phyloP scores from a whole-genome alignment of 164 flowering plant genomes.

The Santalum album region DNA sequence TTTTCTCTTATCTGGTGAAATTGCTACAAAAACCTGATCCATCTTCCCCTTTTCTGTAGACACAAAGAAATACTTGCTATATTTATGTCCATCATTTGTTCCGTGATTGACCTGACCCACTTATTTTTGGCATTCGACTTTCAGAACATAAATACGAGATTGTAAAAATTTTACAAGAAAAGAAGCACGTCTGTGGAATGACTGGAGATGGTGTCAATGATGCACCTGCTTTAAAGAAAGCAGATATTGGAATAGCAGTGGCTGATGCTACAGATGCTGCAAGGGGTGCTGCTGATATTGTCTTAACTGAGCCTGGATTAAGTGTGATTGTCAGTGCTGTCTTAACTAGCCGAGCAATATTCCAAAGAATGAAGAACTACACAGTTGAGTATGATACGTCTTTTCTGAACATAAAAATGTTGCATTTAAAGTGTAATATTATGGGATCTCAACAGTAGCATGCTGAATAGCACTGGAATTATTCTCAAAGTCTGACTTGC shows the following conservation, averaged over 20 bases:
- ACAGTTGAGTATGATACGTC: slow-evolving; percentile 41
- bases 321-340: slow-evolving; percentile 86
- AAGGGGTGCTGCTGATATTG: slow-evolving; percentile 80
- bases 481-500: no score
- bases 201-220: slow-evolving; percentile 96
- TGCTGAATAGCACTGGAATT: no score
- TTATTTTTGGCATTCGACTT: slow-evolving; percentile 8
- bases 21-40: no score
- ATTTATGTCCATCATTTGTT: neutral
- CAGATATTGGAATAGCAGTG: slow-evolving; percentile 90
- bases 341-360: slow-evolving; percentile 82
- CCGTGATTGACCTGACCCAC: neutral
- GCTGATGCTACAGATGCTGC: slow-evolving; percentile 92
- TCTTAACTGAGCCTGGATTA: slow-evolving; percentile 83
- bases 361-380: slow-evolving; percentile 91
- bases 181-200: slow-evolving; percentile 84
- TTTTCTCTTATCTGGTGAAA: no score
- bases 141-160: slow-evolving; percentile 89
- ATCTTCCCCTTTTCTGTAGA: no score
- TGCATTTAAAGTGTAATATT: neutral
- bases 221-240: slow-evolving; percentile 89
- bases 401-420: neutral
- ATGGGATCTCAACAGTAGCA: no score
- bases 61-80: no score
- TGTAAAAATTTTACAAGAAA: slow-evolving; percentile 80